Base-by-base conservation (phyloP, 129 eudicot species). In the Dittrichia graveolens region DNA sequence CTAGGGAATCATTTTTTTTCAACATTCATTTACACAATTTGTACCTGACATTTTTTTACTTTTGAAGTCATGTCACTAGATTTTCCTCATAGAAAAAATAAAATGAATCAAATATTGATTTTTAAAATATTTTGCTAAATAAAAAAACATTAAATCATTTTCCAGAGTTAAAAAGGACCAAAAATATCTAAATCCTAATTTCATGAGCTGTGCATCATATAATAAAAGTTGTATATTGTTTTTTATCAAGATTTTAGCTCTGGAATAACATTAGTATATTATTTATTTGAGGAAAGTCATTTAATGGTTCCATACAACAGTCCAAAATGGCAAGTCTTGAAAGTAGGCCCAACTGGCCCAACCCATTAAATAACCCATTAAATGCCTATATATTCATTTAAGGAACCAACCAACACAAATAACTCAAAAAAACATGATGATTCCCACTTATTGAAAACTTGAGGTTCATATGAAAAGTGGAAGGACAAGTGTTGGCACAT, bases 331-430 rank as follows among this genome's bases (percentile, higher is more conserved):
- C 35, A 46, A 66, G 60, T 37, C 13, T 39, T 75, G 35, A 43
- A 67, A 56, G 74, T 76, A 76, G 80, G 80, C 74, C 79, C 66
- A 65, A 54, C 31, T 54, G 66, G 79, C 66, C 80, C 80, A 67
- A 48, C 74, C 80, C 80, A 76, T 67, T 62, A 49, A 74, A 48
- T 73, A 31, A 40, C 34, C 44, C 52, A 74, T 61, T 76, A 35
- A 59, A 67, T 57, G 11, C 15, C 43, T 41, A 56, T 75, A 56
- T 75, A 35, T 6, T 43, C 65, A 75, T 75, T 75, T 65, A 75
- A 65, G 58, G 54, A 72, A 46, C 67, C 77, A 59, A 72, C 77
- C 41, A 59, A 50, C 34, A 60, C 35, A 71, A 43, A 34, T n/a
- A 75, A 55, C 39, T 16, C 3, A 7, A 38, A 46, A 46, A 53